A percentile compares a stretch with the other conserved stretches of the same genome.
phyloP scores from a whole-genome alignment of 495 filamentous ascomycete genomes.

The Aspergillus incahuasiensis region DNA sequence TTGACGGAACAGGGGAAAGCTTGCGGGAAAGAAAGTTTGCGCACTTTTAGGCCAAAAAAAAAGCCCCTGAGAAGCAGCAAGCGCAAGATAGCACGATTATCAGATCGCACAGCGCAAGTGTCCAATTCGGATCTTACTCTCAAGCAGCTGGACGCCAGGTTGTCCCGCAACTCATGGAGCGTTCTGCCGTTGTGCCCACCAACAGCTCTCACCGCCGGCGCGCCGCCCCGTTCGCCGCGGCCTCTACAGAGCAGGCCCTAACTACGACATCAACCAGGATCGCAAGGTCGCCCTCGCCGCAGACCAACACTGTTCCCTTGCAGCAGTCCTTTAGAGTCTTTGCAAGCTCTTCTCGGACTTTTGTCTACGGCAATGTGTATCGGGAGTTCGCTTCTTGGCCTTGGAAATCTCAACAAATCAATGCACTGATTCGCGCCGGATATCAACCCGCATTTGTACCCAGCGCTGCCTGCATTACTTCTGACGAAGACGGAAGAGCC shows the following conservation, averaged over 20 bases:
- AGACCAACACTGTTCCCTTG: not conserved
- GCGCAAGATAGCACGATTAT: not conserved
- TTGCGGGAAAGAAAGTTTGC: too few relatives aligned
- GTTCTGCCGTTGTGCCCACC: slow-evolving; percentile 19
- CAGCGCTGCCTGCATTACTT: not conserved
- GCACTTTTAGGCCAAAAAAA: not conserved
- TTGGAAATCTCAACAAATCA: slow-evolving; percentile 20
- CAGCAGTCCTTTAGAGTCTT: not conserved
- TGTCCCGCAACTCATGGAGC: not conserved
- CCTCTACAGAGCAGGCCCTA: not conserved
- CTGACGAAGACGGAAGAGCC: not conserved
- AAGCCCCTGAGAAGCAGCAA: not conserved
- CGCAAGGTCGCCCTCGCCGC: not conserved
- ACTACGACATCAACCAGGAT: not conserved
- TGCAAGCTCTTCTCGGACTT: not conserved
- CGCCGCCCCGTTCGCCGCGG: not conserved
- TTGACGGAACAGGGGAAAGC: slow-evolving; percentile 10
- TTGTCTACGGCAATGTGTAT: slow-evolving; percentile 15
- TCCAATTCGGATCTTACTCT: not conserved
- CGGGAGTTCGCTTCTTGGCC: slow-evolving; percentile 15
- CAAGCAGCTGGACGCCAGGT: not conserved
- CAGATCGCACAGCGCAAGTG: not conserved
- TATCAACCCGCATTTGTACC: slow-evolving; percentile 25
- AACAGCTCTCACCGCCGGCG: slow-evolving; percentile 12
- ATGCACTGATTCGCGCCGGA: slow-evolving; percentile 22